A percentile compares a stretch with the other conserved stretches of the same genome.
These are phyloP conservation scores for Pelargonium cotyledonis DNA, from an alignment of 441 rosid genomes.

Conservation along the genomic window DNA sequence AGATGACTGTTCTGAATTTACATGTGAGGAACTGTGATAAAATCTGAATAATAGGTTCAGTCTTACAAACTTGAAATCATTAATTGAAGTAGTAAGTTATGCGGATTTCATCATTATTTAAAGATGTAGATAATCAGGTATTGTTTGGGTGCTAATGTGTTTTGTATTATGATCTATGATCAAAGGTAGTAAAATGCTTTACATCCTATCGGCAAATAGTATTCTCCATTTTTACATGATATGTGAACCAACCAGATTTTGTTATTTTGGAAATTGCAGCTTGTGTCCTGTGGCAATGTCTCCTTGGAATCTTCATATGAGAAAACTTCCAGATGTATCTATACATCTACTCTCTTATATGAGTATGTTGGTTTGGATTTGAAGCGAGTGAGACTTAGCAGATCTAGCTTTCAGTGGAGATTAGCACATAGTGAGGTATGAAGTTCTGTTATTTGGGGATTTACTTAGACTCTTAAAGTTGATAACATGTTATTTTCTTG, in stretches of 20 bases:
- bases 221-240: background rate
- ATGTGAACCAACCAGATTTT: background rate
- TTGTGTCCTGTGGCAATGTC: slow-evolving; percentile 13
- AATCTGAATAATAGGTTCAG: background rate
- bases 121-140: background rate
- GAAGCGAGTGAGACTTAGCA: slow-evolving; percentile 23
- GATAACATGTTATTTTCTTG: background rate
- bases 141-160: background rate
- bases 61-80: background rate
- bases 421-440: slow-evolving; percentile 43
- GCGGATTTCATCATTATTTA: too few relatives aligned
- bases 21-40: background rate
- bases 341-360: slow-evolving; percentile 43
- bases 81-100: background rate
- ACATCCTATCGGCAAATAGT: background rate
- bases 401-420: slow-evolving; percentile 37
- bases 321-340: slow-evolving; percentile 42
- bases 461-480: too few relatives aligned
- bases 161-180: background rate
- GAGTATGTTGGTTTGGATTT: slow-evolving; percentile 33
- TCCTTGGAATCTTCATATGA: slow-evolving; percentile 50
- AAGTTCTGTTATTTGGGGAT: background rate
- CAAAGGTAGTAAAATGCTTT: too few relatives aligned
- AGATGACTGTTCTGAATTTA: background rate
- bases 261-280: background rate